Evolutionary conservation across 306 rosid genomes (phyloP), one percentile per base, ranked within the genome.

Genomic region (cucumber (Cucumis sativus)): DNA sequence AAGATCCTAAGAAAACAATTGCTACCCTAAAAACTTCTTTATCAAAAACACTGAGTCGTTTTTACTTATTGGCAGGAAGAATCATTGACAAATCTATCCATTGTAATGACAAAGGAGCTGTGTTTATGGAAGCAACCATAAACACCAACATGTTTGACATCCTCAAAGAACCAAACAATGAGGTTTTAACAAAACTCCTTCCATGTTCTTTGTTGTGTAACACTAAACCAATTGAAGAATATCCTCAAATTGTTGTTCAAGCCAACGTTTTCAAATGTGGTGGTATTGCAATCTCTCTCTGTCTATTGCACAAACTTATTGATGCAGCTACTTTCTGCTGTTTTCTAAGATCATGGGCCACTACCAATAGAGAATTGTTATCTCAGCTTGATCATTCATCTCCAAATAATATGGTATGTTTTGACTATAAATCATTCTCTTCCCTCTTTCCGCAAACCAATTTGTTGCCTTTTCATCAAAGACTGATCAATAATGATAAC

Each of bases 21-120:
- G 51, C 28, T 17, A 57, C 43, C 1, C 86, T 85, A 0, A 91
- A 89, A 81, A 85, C 17, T 30, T 91, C 91, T 3, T 43, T 91
- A 21, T 86, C 93, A 8, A 20, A 84, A 3, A 78, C 80, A 49
- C 80, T 87, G 11, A 74, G 78, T 35, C 78, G 59, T 3, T 89
- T 77, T 81, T 88, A 81, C 58, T 89, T 88, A 0, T 85, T 91
- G 0, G 90, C 87, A 0, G 93, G 92, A 3, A 75, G 87, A 82
- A 20, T 79, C 69, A 75, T 8, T n/a, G 77, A 2, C 39, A 60
- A 25, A n/a, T 82, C 70, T 80, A 55, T 88, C 12, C 14, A 84
- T 28, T 86, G 97, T 80, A 84, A 75, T 15, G 91, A 86, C 55
- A 59, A 83, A n/a, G 92, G 97, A 13, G 47, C 84, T 35, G 83